A percentile compares a stretch with the other conserved stretches of the same genome.
phyloP scores from a whole-genome alignment of 192 early-diverging fungal species.

The Spizellomyces sp. region DNA sequence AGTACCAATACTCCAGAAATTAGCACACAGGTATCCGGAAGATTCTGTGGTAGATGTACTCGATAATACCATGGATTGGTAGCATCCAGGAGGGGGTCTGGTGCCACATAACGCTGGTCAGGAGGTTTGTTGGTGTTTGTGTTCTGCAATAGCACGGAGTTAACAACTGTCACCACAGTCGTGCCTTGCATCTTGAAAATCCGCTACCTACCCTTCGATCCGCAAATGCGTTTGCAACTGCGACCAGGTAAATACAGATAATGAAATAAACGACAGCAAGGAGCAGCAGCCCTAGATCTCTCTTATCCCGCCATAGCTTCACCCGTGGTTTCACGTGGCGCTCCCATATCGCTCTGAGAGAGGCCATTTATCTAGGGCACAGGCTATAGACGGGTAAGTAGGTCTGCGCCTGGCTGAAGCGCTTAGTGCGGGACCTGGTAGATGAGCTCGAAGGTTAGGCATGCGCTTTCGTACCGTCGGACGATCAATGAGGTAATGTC shows the following conservation, averaged over 20 bases:
- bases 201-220: constrained; percentile 8
- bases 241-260: constrained; percentile 17
- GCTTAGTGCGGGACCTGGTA: too few relatives aligned
- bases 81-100: constrained; percentile 18
- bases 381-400: too few relatives aligned
- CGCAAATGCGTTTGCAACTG: constrained; percentile 21
- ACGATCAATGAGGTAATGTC: too few relatives aligned
- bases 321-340: constrained; percentile 5
- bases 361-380: background rate
- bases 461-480: too few relatives aligned
- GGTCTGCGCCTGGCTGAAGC: too few relatives aligned
- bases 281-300: background rate
- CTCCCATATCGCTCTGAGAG: background rate
- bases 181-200: background rate
- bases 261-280: constrained; percentile 11
- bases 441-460: too few relatives aligned
- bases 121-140: constrained; percentile 19
- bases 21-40: constrained; percentile 15
- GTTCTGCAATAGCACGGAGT: background rate
- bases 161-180: too few relatives aligned
- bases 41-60: background rate
- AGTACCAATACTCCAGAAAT: constrained; percentile 10
- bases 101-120: constrained; percentile 16
- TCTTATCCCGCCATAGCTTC: constrained; percentile 12
- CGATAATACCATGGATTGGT: constrained; percentile 9